Evolutionary conservation across 1,284 basidiomycete genomes (phyloP).

Genomic region (Fomitopsis betulina): DNA sequence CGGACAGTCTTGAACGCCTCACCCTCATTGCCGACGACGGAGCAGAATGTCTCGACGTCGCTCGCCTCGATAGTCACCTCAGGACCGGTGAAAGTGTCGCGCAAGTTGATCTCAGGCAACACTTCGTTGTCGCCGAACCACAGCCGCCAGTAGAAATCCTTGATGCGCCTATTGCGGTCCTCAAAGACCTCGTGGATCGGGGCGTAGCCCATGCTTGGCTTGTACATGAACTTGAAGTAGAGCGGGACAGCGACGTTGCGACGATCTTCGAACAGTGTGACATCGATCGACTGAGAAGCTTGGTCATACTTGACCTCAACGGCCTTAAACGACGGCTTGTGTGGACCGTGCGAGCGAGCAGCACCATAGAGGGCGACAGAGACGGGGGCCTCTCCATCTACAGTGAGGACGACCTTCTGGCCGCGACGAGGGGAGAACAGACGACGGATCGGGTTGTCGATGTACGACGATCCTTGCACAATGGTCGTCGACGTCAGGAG

Average conservation of each 20-base stretch:
- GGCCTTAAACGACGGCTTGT: slow-evolving; percentile 79
- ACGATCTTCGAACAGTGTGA: slow-evolving; percentile 86
- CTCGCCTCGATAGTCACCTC: slow-evolving; percentile 74
- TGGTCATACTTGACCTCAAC: slow-evolving; percentile 69
- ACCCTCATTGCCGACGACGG: slow-evolving; percentile 89
- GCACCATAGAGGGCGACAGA: slow-evolving; percentile 70
- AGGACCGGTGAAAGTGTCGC: slow-evolving; percentile 79
- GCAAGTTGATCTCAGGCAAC: slow-evolving; percentile 73
- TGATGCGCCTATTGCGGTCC: slow-evolving; percentile 89
- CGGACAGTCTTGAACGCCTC: slow-evolving; percentile 85
- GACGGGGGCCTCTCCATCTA: slow-evolving; percentile 41
- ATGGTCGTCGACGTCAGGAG: slow-evolving; percentile 80
- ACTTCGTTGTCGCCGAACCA: slow-evolving; percentile 88
- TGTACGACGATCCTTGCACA: slow-evolving; percentile 79
- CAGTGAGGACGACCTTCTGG: slow-evolving; percentile 71
- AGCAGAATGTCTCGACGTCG: slow-evolving; percentile 88
- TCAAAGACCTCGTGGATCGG: slow-evolving; percentile 90
- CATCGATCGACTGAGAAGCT: slow-evolving; percentile 56
- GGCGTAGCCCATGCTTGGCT: slow-evolving; percentile 84
- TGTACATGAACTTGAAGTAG: slow-evolving; percentile 80
- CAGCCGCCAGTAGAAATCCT: slow-evolving; percentile 94
- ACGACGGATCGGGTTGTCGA: slow-evolving; percentile 88
- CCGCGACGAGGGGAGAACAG: slow-evolving; percentile 78
- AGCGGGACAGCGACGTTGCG: slow-evolving; percentile 77
- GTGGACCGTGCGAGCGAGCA: slow-evolving; percentile 77